Evolutionary conservation across 2,329 filamentous ascomycete genomes (phyloP).

Genomic region (Trichophyton mentagrophytes): DNA sequence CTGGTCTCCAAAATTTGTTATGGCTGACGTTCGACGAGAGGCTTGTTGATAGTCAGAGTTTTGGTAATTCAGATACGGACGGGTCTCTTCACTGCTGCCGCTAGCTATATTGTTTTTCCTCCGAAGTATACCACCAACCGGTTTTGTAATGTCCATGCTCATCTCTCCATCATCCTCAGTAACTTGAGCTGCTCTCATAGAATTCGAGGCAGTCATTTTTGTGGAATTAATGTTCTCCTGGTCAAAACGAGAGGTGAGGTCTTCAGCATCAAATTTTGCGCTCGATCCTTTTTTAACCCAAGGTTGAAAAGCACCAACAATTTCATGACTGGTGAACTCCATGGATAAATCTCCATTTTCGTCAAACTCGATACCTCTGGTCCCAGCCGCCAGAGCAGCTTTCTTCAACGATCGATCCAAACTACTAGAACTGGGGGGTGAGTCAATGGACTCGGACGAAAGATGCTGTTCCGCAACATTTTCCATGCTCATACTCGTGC

Average conservation of each 20-base stretch:
- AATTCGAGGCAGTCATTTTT: neutral
- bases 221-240: conserved; percentile 33
- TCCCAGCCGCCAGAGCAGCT: conserved; percentile 63
- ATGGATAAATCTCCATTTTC: conserved; percentile 60
- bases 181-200: neutral
- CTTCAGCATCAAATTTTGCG: conserved; percentile 31
- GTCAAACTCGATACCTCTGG: conserved; percentile 47
- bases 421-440: conserved; percentile 53
- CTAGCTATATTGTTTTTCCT: conserved; percentile 15
- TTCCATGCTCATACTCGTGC: conserved; percentile 71
- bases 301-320: conserved; percentile 38
- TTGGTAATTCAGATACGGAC: conserved; percentile 19
- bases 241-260: conserved; percentile 31
- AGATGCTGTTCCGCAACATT: conserved; percentile 59
- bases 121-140: conserved; percentile 63
- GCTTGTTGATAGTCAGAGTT: conserved; percentile 22
- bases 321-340: conserved; percentile 56
- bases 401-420: conserved; percentile 66
- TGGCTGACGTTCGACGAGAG: conserved; percentile 32
- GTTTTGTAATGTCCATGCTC: conserved; percentile 88
- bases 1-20: conserved; percentile 34
- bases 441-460: conserved; percentile 46
- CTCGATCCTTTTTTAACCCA: conserved; percentile 34
- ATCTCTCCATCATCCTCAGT: conserved; percentile 52
- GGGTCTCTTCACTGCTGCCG: conserved; percentile 19